These are phyloP conservation scores for Microascus cirrosus DNA, from an alignment of 2,329 filamentous ascomycete genomes.

Conservation along the genomic window DNA sequence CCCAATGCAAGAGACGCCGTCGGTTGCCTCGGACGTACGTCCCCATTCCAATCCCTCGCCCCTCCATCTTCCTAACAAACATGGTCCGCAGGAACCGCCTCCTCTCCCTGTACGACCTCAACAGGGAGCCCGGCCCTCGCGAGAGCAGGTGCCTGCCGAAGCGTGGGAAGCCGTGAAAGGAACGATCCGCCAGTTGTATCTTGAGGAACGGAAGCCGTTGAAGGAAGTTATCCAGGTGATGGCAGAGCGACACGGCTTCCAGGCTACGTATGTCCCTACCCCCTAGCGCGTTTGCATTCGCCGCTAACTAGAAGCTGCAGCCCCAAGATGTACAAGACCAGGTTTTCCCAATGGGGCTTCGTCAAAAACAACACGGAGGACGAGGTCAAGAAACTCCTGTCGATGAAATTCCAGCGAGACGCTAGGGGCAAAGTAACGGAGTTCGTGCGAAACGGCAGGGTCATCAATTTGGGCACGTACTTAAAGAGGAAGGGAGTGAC, in stretches of 20 bases:
- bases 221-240: slow-evolving; percentile 42
- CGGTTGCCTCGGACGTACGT: not conserved
- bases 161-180: slow-evolving; percentile 35
- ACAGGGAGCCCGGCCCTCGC: slow-evolving; percentile 10
- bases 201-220: slow-evolving; percentile 37
- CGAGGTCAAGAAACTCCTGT: slow-evolving; percentile 36
- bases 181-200: slow-evolving; percentile 31
- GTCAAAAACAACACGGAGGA: slow-evolving; percentile 44
- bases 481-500: slow-evolving; percentile 41
- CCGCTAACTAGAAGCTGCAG: slow-evolving; percentile 17
- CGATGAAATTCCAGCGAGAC: slow-evolving; percentile 40
- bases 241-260: slow-evolving; percentile 34
- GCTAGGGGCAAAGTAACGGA: slow-evolving; percentile 40
- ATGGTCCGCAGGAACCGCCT: not conserved
- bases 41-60: not conserved
- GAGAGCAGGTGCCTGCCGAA: slow-evolving; percentile 32
- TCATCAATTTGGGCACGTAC: slow-evolving; percentile 40
- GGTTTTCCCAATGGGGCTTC: slow-evolving; percentile 43
- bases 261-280: slow-evolving; percentile 32
- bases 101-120: slow-evolving; percentile 5
- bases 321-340: slow-evolving; percentile 45
- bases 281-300: not conserved
- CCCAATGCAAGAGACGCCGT: not conserved
- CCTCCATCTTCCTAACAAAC: not conserved
- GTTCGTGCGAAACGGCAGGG: slow-evolving; percentile 39